Evolutionary conservation across 2,329 filamentous ascomycete genomes (phyloP), one percentile per base, ranked within the genome.

Genomic region (Aspergillus chevalieri): DNA sequence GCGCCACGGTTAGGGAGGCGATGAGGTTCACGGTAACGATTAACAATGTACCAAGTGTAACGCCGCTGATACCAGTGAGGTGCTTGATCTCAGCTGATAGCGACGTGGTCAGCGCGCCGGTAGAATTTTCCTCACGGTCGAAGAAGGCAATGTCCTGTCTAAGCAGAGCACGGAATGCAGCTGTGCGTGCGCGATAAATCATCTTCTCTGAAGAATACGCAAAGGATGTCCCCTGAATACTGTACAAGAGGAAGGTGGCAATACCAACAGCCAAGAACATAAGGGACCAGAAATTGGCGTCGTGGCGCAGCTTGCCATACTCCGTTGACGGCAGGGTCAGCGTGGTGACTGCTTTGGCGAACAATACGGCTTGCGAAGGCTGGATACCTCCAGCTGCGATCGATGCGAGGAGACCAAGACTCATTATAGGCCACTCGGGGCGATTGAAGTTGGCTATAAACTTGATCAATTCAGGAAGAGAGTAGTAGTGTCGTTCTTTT

Each of bases 81-180:
- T 94, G 86, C 0, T 89, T 95, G 0, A 91, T 91, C 69, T 95
- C 87, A 0, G 89, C 93, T 2, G 88, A 91, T 10, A 96, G 75
- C 71, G 95, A 93, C 0, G 87, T 88, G 0, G 90, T 95, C 59
- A 98, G 74, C 1, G 90, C 86, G 56, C 93, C 93, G 6, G 89
- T 85, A 6, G 87, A 90, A 66, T 97, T 95, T 67, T 93, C 86
- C 54, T 94, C 88, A 39, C 78, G 79, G 67, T 97, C 93, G 59
- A 96, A 98, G 69, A 91, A 97, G 24, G 83, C 76, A 51, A 97
- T 91, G 55, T 97, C 93, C 69, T 97, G 92, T 55, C 91, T 87
- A 46, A 97, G 81, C 75, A 97, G 89, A 19, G 85, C 79, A 28
- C 91, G 80, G 75, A 98, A 96, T 6, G 90, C 87, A 50, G 77